A percentile compares a stretch with the other conserved stretches of the same genome.
Conservation (phyloP, 2,329 filamentous ascomycete species). For the Colletotrichum lupini region DNA sequence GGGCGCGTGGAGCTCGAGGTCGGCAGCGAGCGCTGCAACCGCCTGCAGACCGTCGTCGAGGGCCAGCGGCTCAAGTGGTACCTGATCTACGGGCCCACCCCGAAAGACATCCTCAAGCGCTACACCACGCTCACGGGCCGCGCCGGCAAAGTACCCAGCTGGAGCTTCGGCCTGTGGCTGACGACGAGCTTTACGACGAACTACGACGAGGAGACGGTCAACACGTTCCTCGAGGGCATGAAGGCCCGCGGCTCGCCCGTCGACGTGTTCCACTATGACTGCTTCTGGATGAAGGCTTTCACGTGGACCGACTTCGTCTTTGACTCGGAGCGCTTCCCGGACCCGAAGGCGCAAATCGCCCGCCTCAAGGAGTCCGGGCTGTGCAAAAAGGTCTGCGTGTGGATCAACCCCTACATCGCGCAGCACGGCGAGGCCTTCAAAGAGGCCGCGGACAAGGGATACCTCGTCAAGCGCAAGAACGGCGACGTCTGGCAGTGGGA, state of each 20-base stretch:
- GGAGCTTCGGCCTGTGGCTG: slow-evolving; percentile 83
- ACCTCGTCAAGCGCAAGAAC: slow-evolving; percentile 75
- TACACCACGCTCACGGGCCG: slow-evolving; percentile 77
- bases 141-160: slow-evolving; percentile 73
- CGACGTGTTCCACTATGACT: slow-evolving; percentile 81
- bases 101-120: slow-evolving; percentile 76
- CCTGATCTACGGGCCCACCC: slow-evolving; percentile 76
- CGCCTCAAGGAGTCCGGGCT: slow-evolving; percentile 73
- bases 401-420: slow-evolving; percentile 81
- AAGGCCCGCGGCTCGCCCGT: slow-evolving; percentile 71
- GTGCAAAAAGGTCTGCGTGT: slow-evolving; percentile 74
- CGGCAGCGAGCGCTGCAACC: slow-evolving; percentile 77
- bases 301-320: slow-evolving; percentile 82
- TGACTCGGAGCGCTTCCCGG: slow-evolving; percentile 74
- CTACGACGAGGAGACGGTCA: slow-evolving; percentile 77
- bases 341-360: slow-evolving; percentile 72
- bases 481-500: slow-evolving; percentile 82
- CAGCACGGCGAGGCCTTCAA: slow-evolving; percentile 76
- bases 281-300: slow-evolving; percentile 82
- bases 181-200: slow-evolving; percentile 81
- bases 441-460: slow-evolving; percentile 73
- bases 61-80: slow-evolving; percentile 80
- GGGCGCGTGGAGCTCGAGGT: slow-evolving; percentile 78
- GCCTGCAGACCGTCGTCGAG: slow-evolving; percentile 76
- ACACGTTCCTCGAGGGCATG: slow-evolving; percentile 76